Evolutionary conservation across 208 protist species (phyloP), one percentile per base, ranked within the genome.

Genomic region (Leishmania aethiopica): DNA sequence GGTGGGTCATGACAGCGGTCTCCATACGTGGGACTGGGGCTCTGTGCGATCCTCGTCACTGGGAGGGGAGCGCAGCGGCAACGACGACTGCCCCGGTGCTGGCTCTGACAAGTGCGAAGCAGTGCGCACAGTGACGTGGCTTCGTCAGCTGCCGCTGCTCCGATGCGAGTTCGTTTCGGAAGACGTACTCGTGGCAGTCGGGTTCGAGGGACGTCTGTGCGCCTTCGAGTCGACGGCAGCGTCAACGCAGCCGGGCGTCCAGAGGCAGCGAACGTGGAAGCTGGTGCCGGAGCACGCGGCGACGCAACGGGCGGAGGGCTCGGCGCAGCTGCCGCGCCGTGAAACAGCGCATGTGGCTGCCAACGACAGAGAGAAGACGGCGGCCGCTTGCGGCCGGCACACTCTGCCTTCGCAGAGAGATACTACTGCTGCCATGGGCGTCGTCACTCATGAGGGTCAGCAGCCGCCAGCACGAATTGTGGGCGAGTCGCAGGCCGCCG

Each of bases 1-100:
- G 42, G 82, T 82, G 40, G 77, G 72, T 15, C 82, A 86, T n/a
- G 77, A 86, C 45, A 86, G 82, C 64, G 32, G 37, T 5, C 64
- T 86, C 51, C 82, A 86, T 19, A 59, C 82, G 72, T 82, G 70
- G 82, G 35, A 60, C 22, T 55, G 74, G 53, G 42, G 37, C 2
- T 2, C 67, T 45, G 37, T 40, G 19, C 67, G 22, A 72, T 35
- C 66, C 32, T 22, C 74, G 35, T 28, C 72, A 11, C 28, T 32
- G 49, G 64, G 35, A 70, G 64, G 35, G 64, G 13, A 4, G 7
- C 17, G 19, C 64, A 47, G n/a, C 35, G 47, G 35, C 64, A 8
- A 32, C 4, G 64, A 25, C 35, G 37, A 70, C 64, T 37, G n/a
- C 64, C 22, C 35, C 64, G 15, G 35, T 22, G 22, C 2, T 32